Base-by-base conservation (phyloP, 2,329 filamentous ascomycete genomes). In the Penicillium thymicola region DNA sequence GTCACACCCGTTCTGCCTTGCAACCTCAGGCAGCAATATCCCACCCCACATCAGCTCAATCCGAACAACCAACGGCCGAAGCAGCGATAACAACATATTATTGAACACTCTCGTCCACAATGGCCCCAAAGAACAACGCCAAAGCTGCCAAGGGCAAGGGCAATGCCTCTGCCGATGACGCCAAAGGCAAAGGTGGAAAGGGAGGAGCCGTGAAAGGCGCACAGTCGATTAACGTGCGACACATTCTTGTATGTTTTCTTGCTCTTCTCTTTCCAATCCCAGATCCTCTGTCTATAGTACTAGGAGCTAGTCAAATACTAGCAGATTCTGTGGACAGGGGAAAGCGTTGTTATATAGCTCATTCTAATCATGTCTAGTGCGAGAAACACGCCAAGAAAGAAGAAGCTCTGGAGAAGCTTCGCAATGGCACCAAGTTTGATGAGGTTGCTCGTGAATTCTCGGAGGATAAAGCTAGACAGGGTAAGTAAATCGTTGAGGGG, bases 331-430 rank as follows among this genome's bases (percentile, higher is more conserved):
- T 36, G 11, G 16, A 11, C 28, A 18, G 11, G 25, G 2, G 8
- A 16, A 51, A 18, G 8, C 7, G 16, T 21, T 9, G 14, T 4
- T 47, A 27, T 9, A 38, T 44, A 8, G 23, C 18, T 49, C 37
- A 41, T 42, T 34, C 48, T 42, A 44, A 32, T 7, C 25, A 48
- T 42, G 5, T 32, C 30, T 48, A 81, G 67, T 87, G 85, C 70
- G 84, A 84, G 65, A 87, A 88, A 71, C 81, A 85, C 71, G 77
- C 78, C 44, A 86, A 85, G 70, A 87, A 87, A 66, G 84, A 87
- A 76, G 83, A 86, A 69, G 85, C 85, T 2, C 67, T 87, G 4
- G 80, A 81, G 60, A 86, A 86, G 65, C 68, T 88, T 16, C 78
- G 80, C 44, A 78, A 79, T 27, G 85, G 85, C 5, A 75, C 74